These are phyloP conservation scores for Warburgia ugandensis DNA, from an alignment of 164 flowering plant species.

Conservation along the genomic window DNA sequence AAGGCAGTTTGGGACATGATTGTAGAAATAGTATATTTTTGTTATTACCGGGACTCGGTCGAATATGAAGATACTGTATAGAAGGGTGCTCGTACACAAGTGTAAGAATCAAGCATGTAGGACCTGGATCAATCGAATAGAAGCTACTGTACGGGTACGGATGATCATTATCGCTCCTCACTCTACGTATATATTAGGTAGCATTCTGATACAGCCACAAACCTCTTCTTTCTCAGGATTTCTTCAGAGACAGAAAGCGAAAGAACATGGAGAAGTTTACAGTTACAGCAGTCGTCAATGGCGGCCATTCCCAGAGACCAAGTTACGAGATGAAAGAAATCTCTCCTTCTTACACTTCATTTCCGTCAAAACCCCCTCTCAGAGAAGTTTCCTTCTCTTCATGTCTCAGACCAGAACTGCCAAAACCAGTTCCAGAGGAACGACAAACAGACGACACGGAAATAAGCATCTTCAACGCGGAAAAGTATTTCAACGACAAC, in stretches of 20 bases:
- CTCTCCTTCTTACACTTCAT: conserved; percentile 2
- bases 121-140: too few relatives aligned
- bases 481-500: conserved; percentile 56
- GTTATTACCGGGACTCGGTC: too few relatives aligned
- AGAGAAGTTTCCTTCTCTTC: conserved; percentile 38
- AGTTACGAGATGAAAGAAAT: neutral
- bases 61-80: too few relatives aligned
- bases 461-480: conserved; percentile 69
- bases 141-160: too few relatives aligned
- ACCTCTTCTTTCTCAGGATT: neutral
- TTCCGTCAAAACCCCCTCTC: conserved; percentile 9
- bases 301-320: conserved; percentile 1
- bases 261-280: conserved; percentile 14
- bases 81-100: too few relatives aligned
- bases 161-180: too few relatives aligned
- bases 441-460: conserved; percentile 32
- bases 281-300: conserved; percentile 6
- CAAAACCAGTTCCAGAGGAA: neutral
- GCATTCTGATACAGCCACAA: too few relatives aligned
- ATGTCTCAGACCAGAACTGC: conserved; percentile 18
- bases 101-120: too few relatives aligned
- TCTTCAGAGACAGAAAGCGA: neutral
- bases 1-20: too few relatives aligned
- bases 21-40: too few relatives aligned
- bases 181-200: too few relatives aligned